Conservation (phyloP, 768 basidiomycete genomes). For the Boletus tomentosulus region DNA sequence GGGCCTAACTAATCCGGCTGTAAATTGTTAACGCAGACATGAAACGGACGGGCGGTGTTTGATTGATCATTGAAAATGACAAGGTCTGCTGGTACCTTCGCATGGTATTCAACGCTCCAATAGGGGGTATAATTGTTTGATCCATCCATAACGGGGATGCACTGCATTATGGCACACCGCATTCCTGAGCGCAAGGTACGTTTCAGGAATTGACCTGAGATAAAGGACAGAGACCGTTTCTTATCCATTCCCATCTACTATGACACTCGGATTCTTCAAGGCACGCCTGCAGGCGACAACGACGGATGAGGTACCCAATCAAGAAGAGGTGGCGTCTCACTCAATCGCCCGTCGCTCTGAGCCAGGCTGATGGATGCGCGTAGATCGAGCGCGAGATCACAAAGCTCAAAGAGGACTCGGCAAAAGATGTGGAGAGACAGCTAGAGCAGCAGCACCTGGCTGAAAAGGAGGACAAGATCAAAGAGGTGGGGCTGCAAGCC, state of each 20-base stretch:
- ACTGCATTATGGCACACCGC: not conserved
- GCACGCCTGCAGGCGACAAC: not conserved
- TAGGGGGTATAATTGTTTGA: not conserved
- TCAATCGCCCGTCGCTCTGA: not conserved
- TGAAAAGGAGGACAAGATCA: not conserved
- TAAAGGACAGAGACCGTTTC: not conserved
- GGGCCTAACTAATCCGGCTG: conserved; percentile 62
- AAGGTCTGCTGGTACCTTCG: too few species aligned
- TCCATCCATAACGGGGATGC: not conserved
- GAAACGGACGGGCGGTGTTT: not conserved
- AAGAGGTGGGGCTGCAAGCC: conserved; percentile 8
- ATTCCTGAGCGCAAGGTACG: not conserved
- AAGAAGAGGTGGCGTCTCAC: conserved; percentile 11
- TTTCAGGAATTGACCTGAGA: not conserved
- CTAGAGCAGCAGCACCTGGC: conserved; percentile 16
- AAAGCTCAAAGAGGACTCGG: conserved; percentile 21
- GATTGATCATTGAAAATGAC: not conserved
- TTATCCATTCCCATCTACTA: not conserved
- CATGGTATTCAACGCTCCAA: not conserved
- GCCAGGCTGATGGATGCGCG: not conserved
- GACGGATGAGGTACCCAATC: not conserved
- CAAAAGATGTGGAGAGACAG: conserved; percentile 20
- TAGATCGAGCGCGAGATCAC: conserved; percentile 23
- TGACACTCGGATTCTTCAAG: not conserved
- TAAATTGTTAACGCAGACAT: not conserved